phyloP scores from a whole-genome alignment of 1,284 basidiomycete genomes.

The Pulchroboletus neoregius region DNA sequence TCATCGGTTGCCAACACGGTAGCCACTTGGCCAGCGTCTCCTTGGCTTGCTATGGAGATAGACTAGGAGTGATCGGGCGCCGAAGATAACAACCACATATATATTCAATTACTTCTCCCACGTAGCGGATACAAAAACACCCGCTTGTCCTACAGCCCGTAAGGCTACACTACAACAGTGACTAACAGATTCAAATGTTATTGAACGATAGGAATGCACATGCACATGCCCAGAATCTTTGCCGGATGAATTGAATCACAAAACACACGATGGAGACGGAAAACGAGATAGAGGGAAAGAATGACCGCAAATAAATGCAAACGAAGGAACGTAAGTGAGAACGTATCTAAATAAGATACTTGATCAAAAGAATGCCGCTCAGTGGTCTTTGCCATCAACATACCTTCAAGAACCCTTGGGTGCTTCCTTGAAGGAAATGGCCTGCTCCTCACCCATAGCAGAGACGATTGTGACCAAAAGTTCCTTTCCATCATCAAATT shows the following conservation, averaged over 20 bases:
- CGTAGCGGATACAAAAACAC: constrained; percentile 2
- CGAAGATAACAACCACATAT: background rate
- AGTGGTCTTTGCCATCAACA: constrained; percentile 1
- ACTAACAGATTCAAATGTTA: constrained; percentile 29
- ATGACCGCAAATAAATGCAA: constrained; percentile 21
- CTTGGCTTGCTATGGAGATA: background rate
- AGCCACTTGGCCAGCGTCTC: constrained; percentile 8
- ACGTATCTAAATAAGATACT: background rate
- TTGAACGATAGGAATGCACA: constrained; percentile 28
- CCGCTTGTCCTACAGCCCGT: constrained; percentile 11
- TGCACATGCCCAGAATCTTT: constrained; percentile 25
- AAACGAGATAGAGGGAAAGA: constrained; percentile 5
- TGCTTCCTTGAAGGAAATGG: constrained; percentile 83
- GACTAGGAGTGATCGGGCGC: background rate
- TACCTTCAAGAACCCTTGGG: constrained; percentile 52
- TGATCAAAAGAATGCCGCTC: background rate
- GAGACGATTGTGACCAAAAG: constrained; percentile 84
- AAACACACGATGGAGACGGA: constrained; percentile 9
- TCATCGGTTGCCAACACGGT: constrained; percentile 6
- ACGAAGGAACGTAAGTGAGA: constrained; percentile 7
- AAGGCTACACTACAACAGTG: constrained; percentile 29
- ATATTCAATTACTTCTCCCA: constrained; percentile 10
- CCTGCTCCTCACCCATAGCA: constrained; percentile 92
- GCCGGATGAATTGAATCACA: constrained; percentile 18
- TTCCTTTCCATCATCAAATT: constrained; percentile 88